phyloP scores from a whole-genome alignment of 345 rosid species.

The Murraya paniculata region DNA sequence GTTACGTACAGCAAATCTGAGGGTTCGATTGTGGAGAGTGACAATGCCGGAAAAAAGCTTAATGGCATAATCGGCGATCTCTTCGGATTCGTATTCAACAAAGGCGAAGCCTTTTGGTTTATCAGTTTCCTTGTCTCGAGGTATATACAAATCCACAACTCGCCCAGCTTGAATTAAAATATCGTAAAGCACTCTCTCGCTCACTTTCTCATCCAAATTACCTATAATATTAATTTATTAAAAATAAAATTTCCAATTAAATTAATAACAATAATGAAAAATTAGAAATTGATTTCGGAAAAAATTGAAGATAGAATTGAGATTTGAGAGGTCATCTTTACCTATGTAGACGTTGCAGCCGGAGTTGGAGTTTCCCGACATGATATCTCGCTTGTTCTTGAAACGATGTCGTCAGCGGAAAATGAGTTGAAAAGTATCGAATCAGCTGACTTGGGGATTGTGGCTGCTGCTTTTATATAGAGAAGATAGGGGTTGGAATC shows the following conservation, averaged over 20 bases:
- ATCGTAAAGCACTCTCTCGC: constrained; percentile 82
- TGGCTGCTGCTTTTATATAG: neutral
- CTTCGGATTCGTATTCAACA: constrained; percentile 80
- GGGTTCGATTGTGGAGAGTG: constrained; percentile 64
- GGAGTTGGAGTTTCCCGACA: constrained; percentile 42
- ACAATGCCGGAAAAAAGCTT: constrained; percentile 92
- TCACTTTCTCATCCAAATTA: constrained; percentile 83
- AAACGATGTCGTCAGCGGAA: neutral
- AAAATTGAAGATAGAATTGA: neutral
- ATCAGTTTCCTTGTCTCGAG: constrained; percentile 82
- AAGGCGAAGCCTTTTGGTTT: constrained; percentile 87
- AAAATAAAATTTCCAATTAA: neutral
- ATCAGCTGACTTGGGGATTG: neutral
- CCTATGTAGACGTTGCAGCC: constrained; percentile 62
- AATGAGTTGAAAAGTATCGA: neutral
- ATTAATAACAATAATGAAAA: neutral
- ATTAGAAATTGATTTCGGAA: too few species aligned
- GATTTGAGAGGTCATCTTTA: constrained; percentile 1
- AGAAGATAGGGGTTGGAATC: neutral
- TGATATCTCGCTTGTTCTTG: constrained; percentile 6
- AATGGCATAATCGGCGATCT: constrained; percentile 88
- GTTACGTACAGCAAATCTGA: constrained; percentile 68
- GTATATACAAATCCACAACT: constrained; percentile 73
- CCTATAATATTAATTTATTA: constrained; percentile 39
- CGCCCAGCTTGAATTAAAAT: constrained; percentile 88